Evolutionary conservation across 306 rosid genomes (phyloP), one percentile per base, ranked within the genome.

Genomic region (Rosa chinensis): DNA sequence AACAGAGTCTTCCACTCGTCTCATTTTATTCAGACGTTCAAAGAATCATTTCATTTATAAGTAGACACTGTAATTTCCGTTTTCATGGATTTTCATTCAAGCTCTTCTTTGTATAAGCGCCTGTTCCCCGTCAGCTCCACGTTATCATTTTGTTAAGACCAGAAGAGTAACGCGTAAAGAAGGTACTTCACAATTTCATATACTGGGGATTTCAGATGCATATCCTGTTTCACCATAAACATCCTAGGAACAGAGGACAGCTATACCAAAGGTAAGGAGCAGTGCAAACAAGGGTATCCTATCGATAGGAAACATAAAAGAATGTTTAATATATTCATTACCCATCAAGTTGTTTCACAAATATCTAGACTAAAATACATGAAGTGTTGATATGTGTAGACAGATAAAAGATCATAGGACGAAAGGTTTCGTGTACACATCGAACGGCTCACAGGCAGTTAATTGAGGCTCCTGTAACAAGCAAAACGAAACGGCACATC

Each of bases 381-480:
- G 17, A 16, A 17, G 10, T 59, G 45, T 47, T 47, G 63, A 13
- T 61, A 23, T 25, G 59, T 28, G 13, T 8, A 40, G 16, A 8
- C 2, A 82, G 40, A n/a, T n/a, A 80, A 75, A 76, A 59, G 25
- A 79, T 91, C 87, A 95, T 45, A 95, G 78, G 44, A 85, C 77
- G 89, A 93, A 95, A 66, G 98, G 93, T 87, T 82, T 93, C 10
- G 87, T 52, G 76, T 93, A 88, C 72, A 93, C 97, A 80, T 95
- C 98, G 35, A 95, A 93, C 42, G 90, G 81, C 80, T 95, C 89
- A 25, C 89, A 85, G 55, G 98, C 72, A 17, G 99, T 93, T 77
- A 95, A 80, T 62, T 95, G 99, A 35, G 99, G 99, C 77, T 92
- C 99, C 98, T 95, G 97, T 80, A 70, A 86, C 72, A 85, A 83